Base-by-base conservation (phyloP, 225 moss, liverwort and hornwort species). In the Antitrichia curtipendula region DNA sequence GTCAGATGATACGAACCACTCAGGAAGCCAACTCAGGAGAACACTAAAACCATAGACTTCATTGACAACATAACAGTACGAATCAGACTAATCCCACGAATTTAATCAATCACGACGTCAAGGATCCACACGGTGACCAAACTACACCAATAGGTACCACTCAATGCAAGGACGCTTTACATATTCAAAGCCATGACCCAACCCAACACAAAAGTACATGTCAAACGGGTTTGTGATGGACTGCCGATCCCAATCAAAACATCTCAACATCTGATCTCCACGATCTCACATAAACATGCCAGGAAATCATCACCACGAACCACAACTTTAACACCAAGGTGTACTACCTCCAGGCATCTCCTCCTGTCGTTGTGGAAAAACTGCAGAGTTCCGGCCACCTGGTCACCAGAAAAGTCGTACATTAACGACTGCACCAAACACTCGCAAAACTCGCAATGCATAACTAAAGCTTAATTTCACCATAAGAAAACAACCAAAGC, bases 301-400 rank as follows among this genome's bases (percentile, higher is more conserved):
- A 28, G 2, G 28, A 28, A 28, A 71, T 58, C 49, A 50, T 23
- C 24, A 34, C 23, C n/a, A 74, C 56, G 66, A 25, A 45, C 56
- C 52, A 40, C 12, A 75, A n/a, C 34, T 31, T 64, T 32, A 58
- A 29, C 56, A 50, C 9, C n/a, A 23, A 82, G 68, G 52, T 53
- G 31, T 14, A 40, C 16, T 88, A 96, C 98, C 95, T 98, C 98
- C 89, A 99, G 90, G 90, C 96, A 99, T 79, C 95, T 95, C 86
- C 98, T 93, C 87, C 94, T 95, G 89, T 97, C 97, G 85, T 96
- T 95, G 80, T 92, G 96, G 4, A 94, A 90, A 83, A 99, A 99
- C 34, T 97, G 94, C 78, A 99, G 91, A 66, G 98, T 99, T 86
- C 98, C 98, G 63, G 96, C 96, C 19, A 99, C 98, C 98, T 98